Percentiles rank a stretch among this genome's conserved stretches.
phyloP scores from a whole-genome alignment of 257 asterid species.

The Phtheirospermum japonicum region DNA sequence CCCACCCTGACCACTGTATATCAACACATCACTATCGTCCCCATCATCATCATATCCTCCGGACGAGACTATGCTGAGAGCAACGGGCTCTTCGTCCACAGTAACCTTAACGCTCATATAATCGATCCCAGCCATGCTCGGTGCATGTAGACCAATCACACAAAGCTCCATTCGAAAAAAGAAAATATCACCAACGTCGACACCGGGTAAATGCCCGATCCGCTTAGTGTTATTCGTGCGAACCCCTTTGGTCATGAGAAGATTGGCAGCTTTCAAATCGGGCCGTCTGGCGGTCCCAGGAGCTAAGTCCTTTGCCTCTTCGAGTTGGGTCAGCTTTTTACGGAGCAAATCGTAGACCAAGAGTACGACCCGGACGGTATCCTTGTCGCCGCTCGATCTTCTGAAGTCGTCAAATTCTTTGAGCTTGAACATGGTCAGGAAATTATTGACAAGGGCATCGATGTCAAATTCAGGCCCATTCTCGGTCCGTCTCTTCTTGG shows the following conservation, averaged over 20 bases:
- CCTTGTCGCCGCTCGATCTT: constrained; percentile 65
- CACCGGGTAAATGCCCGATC: constrained; percentile 78
- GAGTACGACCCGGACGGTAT: constrained; percentile 45
- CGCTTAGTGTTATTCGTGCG: constrained; percentile 66
- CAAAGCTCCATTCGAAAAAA: constrained; percentile 90
- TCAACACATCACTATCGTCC: constrained; percentile 59
- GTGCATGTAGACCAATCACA: constrained; percentile 86
- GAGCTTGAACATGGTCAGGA: constrained; percentile 48
- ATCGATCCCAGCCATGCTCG: constrained; percentile 96
- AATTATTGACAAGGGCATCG: constrained; percentile 45
- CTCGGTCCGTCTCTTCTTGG: constrained; percentile 23
- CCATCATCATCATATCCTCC: constrained; percentile 96
- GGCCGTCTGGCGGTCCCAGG: constrained; percentile 68
- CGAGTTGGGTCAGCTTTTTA: constrained; percentile 62
- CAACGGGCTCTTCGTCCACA: constrained; percentile 75
- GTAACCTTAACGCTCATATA: constrained; percentile 72
- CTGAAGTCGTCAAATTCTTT: constrained; percentile 51
- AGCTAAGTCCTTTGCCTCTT: constrained; percentile 50
- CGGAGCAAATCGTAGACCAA: constrained; percentile 63
- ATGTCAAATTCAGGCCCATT: constrained; percentile 42
- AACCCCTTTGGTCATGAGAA: constrained; percentile 65
- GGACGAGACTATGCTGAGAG: constrained; percentile 90
- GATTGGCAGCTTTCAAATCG: constrained; percentile 58
- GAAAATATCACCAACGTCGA: constrained; percentile 85
- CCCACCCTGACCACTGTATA: constrained; percentile 96